Percentiles rank a stretch among this genome's conserved stretches.
Conservation (phyloP, 495 filamentous ascomycete genomes). For the Pyrenopolyporus hunteri region DNA sequence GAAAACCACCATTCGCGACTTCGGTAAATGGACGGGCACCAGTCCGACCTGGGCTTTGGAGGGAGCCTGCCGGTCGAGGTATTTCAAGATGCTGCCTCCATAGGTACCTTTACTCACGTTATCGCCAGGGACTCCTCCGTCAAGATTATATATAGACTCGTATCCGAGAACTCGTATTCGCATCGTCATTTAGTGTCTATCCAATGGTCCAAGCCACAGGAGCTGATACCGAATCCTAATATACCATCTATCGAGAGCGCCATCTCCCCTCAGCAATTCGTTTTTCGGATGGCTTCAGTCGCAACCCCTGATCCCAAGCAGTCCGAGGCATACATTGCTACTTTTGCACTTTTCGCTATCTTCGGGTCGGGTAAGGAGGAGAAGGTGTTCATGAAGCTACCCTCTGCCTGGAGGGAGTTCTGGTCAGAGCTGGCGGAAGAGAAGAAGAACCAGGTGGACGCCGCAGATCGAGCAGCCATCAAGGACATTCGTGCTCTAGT, state of each 20-base stretch:
- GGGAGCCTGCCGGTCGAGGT: conserved; percentile 85
- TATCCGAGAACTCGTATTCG: conserved; percentile 74
- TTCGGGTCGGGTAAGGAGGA: conserved; percentile 84
- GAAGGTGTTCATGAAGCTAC: conserved; percentile 79
- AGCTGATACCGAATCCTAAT: conserved; percentile 52
- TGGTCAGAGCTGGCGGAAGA: conserved; percentile 77
- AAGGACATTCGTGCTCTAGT: conserved; percentile 67
- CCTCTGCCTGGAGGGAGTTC: conserved; percentile 80
- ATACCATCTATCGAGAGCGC: conserved; percentile 53
- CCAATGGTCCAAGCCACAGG: conserved; percentile 79
- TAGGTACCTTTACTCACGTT: conserved; percentile 14
- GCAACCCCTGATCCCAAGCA: conserved; percentile 79
- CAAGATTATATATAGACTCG: conserved; percentile 67
- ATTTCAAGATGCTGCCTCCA: conserved; percentile 34
- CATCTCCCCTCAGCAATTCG: conserved; percentile 48
- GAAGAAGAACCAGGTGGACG: conserved; percentile 71
- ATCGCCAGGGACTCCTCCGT: conserved; percentile 67
- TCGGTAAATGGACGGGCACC: conserved; percentile 78
- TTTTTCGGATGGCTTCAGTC: conserved; percentile 73
- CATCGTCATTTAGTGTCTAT: conserved; percentile 76
- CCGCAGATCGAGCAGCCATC: conserved; percentile 68
- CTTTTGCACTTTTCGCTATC: conserved; percentile 77
- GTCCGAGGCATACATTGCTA: conserved; percentile 85
- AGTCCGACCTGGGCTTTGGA: conserved; percentile 76
- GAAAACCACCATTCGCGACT: conserved; percentile 72